Evolutionary conservation across 2,329 filamentous ascomycete species (phyloP).

Genomic region (Trichoderma asperellum): DNA sequence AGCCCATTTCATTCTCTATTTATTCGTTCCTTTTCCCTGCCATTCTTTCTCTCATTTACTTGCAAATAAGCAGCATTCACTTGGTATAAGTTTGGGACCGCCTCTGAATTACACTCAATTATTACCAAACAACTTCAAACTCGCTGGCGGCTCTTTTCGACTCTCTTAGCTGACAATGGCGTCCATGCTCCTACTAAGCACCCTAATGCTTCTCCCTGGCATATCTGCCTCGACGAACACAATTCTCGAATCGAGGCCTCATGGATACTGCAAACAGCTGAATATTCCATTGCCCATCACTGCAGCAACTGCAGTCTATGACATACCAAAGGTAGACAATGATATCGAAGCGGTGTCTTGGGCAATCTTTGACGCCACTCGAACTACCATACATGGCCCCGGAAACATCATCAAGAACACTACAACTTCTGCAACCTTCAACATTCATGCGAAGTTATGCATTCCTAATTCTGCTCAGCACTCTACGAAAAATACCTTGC

Average conservation of each 20-base stretch:
- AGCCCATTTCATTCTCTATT: not conserved
- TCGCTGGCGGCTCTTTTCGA: not conserved
- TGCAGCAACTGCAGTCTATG: constrained; percentile 3
- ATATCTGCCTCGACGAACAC: constrained; percentile 2
- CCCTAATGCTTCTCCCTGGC: not conserved
- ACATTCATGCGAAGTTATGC: constrained; percentile 17
- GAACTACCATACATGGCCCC: constrained; percentile 2
- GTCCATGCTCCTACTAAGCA: not conserved
- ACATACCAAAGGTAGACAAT: constrained; percentile 22
- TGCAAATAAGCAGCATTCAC: not conserved
- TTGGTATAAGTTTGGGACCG: not conserved
- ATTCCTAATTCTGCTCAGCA: constrained; percentile 4
- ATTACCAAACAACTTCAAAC: not conserved
- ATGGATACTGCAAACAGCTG: constrained; percentile 23
- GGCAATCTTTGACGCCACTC: constrained; percentile 19
- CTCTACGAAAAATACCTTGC: not conserved
- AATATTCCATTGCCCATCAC: constrained; percentile 3
- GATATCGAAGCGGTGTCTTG: constrained; percentile 18
- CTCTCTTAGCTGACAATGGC: not conserved
- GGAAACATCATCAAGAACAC: constrained; percentile 19
- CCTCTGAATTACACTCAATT: no score
- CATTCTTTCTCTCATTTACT: not conserved
- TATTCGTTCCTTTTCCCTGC: not conserved
- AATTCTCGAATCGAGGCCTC: not conserved
- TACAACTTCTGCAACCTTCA: constrained; percentile 11